Evolutionary conservation across 2,329 filamentous ascomycete genomes (phyloP).

Genomic region (Tolypocladium inflatum): DNA sequence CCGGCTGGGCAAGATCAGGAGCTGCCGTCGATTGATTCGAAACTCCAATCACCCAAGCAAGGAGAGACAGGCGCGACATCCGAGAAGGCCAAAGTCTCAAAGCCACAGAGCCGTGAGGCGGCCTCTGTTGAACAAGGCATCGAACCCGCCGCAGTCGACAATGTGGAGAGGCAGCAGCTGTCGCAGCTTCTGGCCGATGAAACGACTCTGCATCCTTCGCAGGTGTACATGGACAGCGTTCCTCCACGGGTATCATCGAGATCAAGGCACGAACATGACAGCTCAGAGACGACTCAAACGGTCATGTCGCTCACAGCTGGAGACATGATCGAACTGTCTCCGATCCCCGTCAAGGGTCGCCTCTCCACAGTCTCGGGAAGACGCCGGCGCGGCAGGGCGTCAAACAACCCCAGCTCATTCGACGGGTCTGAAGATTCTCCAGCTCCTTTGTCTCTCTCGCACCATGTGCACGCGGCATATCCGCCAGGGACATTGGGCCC

Average conservation of each 20-base stretch:
- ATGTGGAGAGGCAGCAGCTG: neutral
- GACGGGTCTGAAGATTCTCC: neutral
- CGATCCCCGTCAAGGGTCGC: neutral
- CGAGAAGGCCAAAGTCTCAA: neutral
- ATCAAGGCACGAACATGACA: neutral
- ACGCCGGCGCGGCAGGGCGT: neutral
- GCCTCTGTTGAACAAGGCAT: neutral
- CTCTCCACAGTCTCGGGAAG: neutral
- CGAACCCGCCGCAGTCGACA: too few relatives aligned
- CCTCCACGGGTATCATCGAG: constrained; percentile 11
- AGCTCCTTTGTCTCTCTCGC: neutral
- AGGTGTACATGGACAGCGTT: constrained; percentile 6
- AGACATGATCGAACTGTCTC: neutral
- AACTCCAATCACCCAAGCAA: neutral
- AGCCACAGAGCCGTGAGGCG: neutral
- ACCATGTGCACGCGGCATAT: neutral
- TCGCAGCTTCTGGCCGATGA: neutral
- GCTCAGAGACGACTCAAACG: neutral
- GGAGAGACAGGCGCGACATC: too few relatives aligned
- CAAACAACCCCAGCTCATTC: neutral
- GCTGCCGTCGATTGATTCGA: neutral
- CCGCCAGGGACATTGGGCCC: neutral
- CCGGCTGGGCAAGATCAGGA: neutral
- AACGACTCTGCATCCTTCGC: neutral
- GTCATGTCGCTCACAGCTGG: neutral